Percentiles rank a stretch among this genome's conserved stretches.
Evolutionary conservation across 2,329 filamentous ascomycete species (phyloP).

Genomic region (Diplocarpon rosae): DNA sequence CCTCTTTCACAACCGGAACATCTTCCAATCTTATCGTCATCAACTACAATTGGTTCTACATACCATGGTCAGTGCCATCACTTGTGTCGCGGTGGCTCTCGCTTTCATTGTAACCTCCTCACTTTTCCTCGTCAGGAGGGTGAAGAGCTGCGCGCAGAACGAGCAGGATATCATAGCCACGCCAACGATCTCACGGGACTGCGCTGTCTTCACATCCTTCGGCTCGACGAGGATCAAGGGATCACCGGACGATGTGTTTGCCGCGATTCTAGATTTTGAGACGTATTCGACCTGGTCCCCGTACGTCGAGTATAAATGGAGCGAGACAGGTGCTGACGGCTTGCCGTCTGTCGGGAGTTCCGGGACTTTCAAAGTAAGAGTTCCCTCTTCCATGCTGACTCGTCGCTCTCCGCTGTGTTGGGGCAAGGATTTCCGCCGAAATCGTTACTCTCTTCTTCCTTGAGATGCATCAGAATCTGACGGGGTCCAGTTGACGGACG

Average conservation of each 20-base stretch:
- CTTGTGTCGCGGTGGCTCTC: neutral
- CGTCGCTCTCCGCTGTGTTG: neutral
- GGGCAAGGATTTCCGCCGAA: neutral
- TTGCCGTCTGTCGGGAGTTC: conserved; percentile 11
- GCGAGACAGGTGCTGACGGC: conserved; percentile 7
- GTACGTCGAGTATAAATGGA: conserved; percentile 13
- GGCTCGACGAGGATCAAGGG: conserved; percentile 14
- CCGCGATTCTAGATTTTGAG: conserved; percentile 11
- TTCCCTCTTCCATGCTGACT: neutral
- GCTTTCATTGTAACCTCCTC: neutral
- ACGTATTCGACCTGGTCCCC: conserved; percentile 8
- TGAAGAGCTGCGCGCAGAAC: conserved; percentile 6
- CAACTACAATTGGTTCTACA: neutral
- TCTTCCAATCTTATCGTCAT: too few relatives aligned
- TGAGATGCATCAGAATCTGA: neutral
- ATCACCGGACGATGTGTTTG: conserved; percentile 15
- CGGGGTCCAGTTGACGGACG: conserved; percentile 6
- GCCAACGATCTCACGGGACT: conserved; percentile 8
- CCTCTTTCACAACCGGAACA: too few relatives aligned
- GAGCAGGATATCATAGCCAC: conserved; percentile 8
- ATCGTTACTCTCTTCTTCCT: neutral
- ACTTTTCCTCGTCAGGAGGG: conserved; percentile 9
- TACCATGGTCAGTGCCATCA: neutral
- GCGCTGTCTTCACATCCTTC: conserved; percentile 12
- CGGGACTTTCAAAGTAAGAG: conserved; percentile 14